phyloP scores from a whole-genome alignment of 2,329 filamentous ascomycete genomes.

The Exophiala sideris region DNA sequence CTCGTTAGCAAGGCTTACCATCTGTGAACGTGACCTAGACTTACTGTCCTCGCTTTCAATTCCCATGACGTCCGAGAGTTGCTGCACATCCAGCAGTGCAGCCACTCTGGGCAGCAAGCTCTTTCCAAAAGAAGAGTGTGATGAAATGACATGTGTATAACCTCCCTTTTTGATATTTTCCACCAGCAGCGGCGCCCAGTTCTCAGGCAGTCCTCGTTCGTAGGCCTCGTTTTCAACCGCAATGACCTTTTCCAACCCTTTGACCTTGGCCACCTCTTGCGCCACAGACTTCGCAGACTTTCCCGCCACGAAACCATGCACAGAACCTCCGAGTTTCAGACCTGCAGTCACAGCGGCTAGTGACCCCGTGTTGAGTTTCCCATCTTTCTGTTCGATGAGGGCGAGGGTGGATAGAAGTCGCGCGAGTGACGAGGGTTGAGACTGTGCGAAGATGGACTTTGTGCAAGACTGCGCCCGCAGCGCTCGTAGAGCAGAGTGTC shows the following conservation, averaged over 20 bases:
- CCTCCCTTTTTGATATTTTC: constrained; percentile 96
- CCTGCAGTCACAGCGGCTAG: constrained; percentile 83
- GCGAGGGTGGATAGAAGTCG: constrained; percentile 83
- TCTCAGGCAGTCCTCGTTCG: constrained; percentile 92
- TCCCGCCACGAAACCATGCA: constrained; percentile 87
- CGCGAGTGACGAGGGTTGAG: constrained; percentile 55
- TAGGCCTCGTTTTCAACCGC: constrained; percentile 85
- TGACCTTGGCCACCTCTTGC: constrained; percentile 80
- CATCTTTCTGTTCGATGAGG: constrained; percentile 87
- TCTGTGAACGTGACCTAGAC: constrained; percentile 26
- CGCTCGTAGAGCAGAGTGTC: constrained; percentile 40
- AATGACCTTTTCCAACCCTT: constrained; percentile 88
- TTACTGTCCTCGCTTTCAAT: constrained; percentile 82
- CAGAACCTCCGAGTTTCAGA: constrained; percentile 75
- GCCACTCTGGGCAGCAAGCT: constrained; percentile 87
- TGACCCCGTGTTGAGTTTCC: constrained; percentile 77
- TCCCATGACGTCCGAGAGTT: constrained; percentile 84
- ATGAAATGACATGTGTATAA: constrained; percentile 86
- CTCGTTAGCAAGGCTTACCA: constrained; percentile 19
- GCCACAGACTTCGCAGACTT: constrained; percentile 68
- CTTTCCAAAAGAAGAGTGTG: constrained; percentile 96
- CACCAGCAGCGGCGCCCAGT: constrained; percentile 84
- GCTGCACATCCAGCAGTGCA: constrained; percentile 85
- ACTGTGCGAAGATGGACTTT: constrained; percentile 37
- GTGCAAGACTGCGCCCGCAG: constrained; percentile 43